Evolutionary conservation across 495 filamentous ascomycete genomes (phyloP).

Genomic region (Talaromyces nanjingensis): DNA sequence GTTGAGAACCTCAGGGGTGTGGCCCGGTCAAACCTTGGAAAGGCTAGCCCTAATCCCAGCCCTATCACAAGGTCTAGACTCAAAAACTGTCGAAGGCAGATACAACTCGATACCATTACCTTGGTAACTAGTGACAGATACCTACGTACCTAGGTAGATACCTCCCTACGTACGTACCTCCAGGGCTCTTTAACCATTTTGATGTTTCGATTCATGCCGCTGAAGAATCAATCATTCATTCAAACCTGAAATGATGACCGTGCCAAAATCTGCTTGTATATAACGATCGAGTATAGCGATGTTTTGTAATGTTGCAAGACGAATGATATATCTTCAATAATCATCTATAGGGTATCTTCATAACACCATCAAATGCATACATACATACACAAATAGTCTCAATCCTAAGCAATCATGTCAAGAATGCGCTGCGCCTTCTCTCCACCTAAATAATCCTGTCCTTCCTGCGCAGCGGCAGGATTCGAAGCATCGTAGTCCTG

Average conservation of each 20-base stretch:
- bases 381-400: neutral
- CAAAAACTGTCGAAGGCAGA: too few species aligned
- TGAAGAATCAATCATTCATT: slow-evolving; percentile 13
- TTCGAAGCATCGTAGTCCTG: slow-evolving; percentile 25
- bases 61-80: too few species aligned
- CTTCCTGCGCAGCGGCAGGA: slow-evolving; percentile 36
- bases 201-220: too few species aligned
- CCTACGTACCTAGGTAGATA: too few species aligned
- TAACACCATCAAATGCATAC: neutral
- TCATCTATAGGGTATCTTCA: neutral
- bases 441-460: slow-evolving; percentile 63
- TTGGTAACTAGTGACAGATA: too few species aligned
- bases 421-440: slow-evolving; percentile 60
- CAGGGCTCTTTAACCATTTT: too few species aligned
- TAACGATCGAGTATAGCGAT: neutral
- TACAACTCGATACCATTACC: too few species aligned
- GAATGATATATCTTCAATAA: neutral
- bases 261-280: neutral
- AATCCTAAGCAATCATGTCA: slow-evolving; percentile 33
- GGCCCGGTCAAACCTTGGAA: too few species aligned
- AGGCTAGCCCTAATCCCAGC: too few species aligned
- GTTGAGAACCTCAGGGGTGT: too few species aligned
- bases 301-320: neutral
- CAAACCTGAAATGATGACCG: neutral
- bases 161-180: too few species aligned